Evolutionary conservation across 2,329 filamentous ascomycete species (phyloP).

Genomic region (Pleoardoris graminearum): DNA sequence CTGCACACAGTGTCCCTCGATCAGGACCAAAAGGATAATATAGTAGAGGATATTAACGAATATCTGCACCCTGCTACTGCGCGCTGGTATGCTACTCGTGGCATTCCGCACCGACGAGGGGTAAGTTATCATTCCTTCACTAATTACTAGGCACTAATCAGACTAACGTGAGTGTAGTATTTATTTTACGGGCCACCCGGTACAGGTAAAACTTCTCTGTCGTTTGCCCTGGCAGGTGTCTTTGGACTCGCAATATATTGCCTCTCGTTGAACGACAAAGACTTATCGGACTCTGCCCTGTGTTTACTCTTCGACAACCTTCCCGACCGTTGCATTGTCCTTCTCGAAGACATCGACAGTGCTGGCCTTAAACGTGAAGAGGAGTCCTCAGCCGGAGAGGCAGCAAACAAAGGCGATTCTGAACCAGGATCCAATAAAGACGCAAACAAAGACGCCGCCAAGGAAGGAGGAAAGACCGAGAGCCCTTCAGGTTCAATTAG

Average conservation of each 20-base stretch:
- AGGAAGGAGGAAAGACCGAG: conserved; percentile 5
- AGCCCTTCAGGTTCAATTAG: conserved; percentile 61
- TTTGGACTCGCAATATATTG: conserved; percentile 53
- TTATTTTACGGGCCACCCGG: conserved; percentile 80
- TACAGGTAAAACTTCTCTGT: conserved; percentile 68
- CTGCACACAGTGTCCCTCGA: conserved; percentile 78
- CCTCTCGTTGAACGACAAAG: conserved; percentile 63
- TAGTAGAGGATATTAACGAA: conserved; percentile 75
- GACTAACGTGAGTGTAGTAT: too few species aligned
- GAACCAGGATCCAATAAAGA: not conserved
- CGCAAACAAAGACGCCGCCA: not conserved
- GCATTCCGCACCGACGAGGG: conserved; percentile 84
- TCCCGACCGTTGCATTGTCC: conserved; percentile 50
- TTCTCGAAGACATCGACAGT: conserved; percentile 55
- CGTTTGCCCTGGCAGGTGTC: conserved; percentile 50
- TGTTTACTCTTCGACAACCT: conserved; percentile 49
- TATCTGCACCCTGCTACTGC: conserved; percentile 72
- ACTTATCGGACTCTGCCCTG: conserved; percentile 69
- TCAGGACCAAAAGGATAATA: conserved; percentile 63
- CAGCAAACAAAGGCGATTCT: not conserved
- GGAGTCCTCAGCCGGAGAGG: not conserved
- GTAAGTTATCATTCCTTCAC: too few species aligned
- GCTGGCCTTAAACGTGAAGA: conserved; percentile 47
- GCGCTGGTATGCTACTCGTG: conserved; percentile 79
- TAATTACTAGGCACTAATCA: too few species aligned